Base-by-base conservation (phyloP, 352 stramenopile genomes). In the Bremia lactucae region DNA sequence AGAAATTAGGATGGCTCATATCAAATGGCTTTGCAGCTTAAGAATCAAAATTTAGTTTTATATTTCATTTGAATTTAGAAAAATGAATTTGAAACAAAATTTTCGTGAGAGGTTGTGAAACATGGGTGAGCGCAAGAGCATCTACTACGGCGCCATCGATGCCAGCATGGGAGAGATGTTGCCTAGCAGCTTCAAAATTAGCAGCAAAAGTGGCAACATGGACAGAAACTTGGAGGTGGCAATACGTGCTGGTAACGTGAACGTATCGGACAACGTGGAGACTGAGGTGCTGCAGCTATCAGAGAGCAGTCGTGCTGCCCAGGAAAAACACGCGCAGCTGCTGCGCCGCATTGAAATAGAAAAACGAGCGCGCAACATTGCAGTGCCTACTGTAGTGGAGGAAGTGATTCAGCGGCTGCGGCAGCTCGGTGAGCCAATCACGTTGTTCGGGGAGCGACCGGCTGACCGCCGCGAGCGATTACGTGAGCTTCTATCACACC, bases 371-470 rank as follows among this genome's bases (percentile, higher is more conserved):
- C 65, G 89, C 20, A 78, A 73, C 26, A 89, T 98, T 18, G 72
- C 83, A 28, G 94, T 98, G 13, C 94, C 94, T 16, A 98, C 95
- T 3, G 82, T 84, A 24, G 73, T 87, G 1, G 68, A 92, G 10
- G 82, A 98, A 45, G 89, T 98, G 14, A 80, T 95, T 18, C 55
- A 71, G 24, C 70, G 78, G 8, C 65, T 98, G 40, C 89, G 95
- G 14, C 62, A 82, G 52, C 59, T 97, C 28, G 82, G 90, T 3
- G 68, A 97, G 23, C 94, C 94, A 13, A 79, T 97, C 20, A 95
- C 90, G 49, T 68, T 98, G 9, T 98, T 98, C 63, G 94, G 94
- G 18, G 95, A 98, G 58, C 82, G 95, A 25, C 76, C 88, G 7
- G 94, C 89, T 2, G 93, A 97, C 61, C 84, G 96, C 15, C 84